These are phyloP conservation scores for Auricularia cornea DNA, from an alignment of 768 basidiomycete species.

Conservation along the genomic window DNA sequence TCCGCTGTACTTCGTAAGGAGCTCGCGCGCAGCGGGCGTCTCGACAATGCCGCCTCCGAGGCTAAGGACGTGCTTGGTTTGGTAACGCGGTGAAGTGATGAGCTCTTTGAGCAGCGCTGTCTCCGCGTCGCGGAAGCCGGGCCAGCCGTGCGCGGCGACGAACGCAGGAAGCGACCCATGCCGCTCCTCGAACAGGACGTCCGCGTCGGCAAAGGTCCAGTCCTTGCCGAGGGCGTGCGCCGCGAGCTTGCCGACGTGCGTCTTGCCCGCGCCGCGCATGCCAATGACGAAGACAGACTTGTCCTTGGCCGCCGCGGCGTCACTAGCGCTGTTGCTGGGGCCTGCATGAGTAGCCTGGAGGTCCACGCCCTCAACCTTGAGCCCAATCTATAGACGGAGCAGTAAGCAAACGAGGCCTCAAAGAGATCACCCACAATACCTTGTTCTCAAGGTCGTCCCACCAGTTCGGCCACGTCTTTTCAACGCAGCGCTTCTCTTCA, in stretches of 20 bases:
- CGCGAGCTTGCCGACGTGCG: slow-evolving; percentile 74
- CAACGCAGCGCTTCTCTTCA: slow-evolving; percentile 95
- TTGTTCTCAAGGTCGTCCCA: slow-evolving; percentile 98
- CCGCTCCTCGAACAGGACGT: slow-evolving; percentile 62
- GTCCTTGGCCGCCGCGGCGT: slow-evolving; percentile 36
- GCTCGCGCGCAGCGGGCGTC: slow-evolving; percentile 60
- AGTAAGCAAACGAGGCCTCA: slow-evolving; percentile 3
- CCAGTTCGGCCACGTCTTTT: slow-evolving; percentile 99
- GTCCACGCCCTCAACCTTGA: slow-evolving; percentile 81
- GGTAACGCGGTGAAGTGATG: slow-evolving; percentile 35
- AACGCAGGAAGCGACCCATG: slow-evolving; percentile 61
- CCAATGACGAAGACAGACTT: slow-evolving; percentile 67
- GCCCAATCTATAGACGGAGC: slow-evolving; percentile 57
- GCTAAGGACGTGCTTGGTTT: slow-evolving; percentile 66
- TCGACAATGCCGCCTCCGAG: slow-evolving; percentile 95
- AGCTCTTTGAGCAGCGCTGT: slow-evolving; percentile 59
- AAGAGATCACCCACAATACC: too few species aligned
- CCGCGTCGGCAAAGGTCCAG: slow-evolving; percentile 79
- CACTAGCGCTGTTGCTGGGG: slow-evolving; percentile 29
- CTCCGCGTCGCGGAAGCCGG: slow-evolving; percentile 81
- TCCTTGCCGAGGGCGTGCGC: slow-evolving; percentile 47
- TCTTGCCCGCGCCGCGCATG: slow-evolving; percentile 97
- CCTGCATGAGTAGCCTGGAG: slow-evolving; percentile 36
- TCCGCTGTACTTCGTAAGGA: slow-evolving; percentile 63
- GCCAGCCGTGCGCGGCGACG: slow-evolving; percentile 81